A percentile compares a stretch with the other conserved stretches of the same genome.
These are phyloP conservation scores for Groenewaldozyma tartarivorans DNA, from an alignment of 805 yeast species.

Conservation along the genomic window DNA sequence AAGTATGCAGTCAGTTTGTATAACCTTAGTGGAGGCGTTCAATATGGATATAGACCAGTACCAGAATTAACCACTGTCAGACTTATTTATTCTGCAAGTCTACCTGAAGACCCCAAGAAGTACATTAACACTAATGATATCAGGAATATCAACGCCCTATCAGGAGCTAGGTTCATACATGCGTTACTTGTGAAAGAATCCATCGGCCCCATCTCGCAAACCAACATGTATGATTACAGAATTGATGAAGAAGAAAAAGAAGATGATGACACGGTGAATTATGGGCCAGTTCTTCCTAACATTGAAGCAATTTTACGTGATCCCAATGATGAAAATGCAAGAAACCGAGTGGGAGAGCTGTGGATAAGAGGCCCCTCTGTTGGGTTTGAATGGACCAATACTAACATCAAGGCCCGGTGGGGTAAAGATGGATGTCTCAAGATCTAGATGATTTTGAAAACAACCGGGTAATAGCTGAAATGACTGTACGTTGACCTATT, in stretches of 20 bases:
- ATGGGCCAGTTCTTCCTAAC: conserved; percentile 24
- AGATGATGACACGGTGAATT: conserved; percentile 11
- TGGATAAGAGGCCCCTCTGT: conserved; percentile 20
- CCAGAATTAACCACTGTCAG: conserved; percentile 15
- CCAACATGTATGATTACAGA: conserved; percentile 20
- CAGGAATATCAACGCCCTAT: conserved; percentile 22
- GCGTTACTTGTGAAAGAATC: conserved; percentile 22
- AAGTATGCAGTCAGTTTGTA: conserved; percentile 5
- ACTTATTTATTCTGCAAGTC: conserved; percentile 19
- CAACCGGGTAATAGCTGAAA: neutral
- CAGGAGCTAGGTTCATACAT: conserved; percentile 29
- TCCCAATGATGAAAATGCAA: conserved; percentile 15
- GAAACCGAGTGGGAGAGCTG: conserved; percentile 19
- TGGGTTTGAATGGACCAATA: conserved; percentile 17
- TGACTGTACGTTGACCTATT: neutral
- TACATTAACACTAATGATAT: conserved; percentile 19
- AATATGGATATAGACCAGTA: neutral
- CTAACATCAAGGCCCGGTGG: conserved; percentile 19
- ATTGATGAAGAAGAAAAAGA: conserved; percentile 3
- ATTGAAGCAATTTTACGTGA: conserved; percentile 22
- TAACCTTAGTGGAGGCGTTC: neutral
- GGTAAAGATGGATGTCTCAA: conserved; percentile 24
- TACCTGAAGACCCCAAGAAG: conserved; percentile 5
- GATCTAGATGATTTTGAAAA: neutral
- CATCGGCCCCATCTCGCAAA: conserved; percentile 29